Evolutionary conservation across 2,329 filamentous ascomycete species (phyloP), one percentile per base, ranked within the genome.

Genomic region (Aspergillus sp.): DNA sequence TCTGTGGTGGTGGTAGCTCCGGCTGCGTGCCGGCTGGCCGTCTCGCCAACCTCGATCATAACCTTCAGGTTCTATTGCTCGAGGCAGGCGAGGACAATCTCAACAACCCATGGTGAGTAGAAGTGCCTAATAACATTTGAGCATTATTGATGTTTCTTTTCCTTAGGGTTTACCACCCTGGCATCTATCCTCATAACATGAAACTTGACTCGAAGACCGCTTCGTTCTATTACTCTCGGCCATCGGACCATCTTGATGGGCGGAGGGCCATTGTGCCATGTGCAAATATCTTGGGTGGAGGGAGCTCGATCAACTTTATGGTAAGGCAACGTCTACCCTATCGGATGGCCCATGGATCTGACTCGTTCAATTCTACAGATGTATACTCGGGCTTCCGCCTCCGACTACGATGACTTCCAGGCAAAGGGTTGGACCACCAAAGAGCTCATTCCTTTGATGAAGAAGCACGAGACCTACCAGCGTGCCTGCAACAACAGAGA

Each of bases 401-500:
- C 81, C 0, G 83, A 86, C 64, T 86, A 87, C 52, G 85, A 89
- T 58, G 85, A 88, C 67, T 89, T 87, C 68, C 82, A 88, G 58
- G 79, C 84, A 45, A 82, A 86, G 63, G 85, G 85, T n/a, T 88
- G 85, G 85, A 81, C 76, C 6, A 88, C 85, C 3, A 78, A 88
- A 63, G 83, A 88, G 51, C 75, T 88, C 4, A 68, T 88, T 4
- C 85, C 85, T 0, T 73, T 88, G 19, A 88, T 88, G 85, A 84
- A 72, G 71, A 89, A 89, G 72, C 82, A 88, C 51, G 85, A 89
- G 70, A 88, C 85, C 0, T 89, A 88, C 57, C 85, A 89, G 57
- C 69, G 80, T 34, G 70, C 81, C 5, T 78, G 73, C 42, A 79
- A 80, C 56, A 83, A 83, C 62, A 72, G 69, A 60, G 78, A 67